Evolutionary conservation across 164 flowering plant genomes (phyloP).

Genomic region (Tinospora cordifolia): DNA sequence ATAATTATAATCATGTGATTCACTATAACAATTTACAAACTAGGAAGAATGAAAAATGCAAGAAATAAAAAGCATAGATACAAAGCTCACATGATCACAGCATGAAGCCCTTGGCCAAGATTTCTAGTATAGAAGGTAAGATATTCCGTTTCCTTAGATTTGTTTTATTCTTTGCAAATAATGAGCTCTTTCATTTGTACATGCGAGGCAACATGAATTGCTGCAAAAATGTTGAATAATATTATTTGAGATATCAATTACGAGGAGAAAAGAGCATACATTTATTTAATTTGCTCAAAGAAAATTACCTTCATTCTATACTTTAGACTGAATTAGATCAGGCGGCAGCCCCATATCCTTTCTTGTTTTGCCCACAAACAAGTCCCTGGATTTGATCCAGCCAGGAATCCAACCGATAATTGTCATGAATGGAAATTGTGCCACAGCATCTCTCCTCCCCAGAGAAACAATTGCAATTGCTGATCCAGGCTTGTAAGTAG

Average conservation of each 20-base stretch:
- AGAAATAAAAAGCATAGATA: neutral
- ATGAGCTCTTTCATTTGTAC: neutral
- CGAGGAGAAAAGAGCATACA: too few species aligned
- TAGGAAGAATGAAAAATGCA: neutral
- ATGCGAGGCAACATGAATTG: neutral
- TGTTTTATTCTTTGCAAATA: neutral
- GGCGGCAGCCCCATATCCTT: constrained; percentile 45
- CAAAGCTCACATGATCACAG: constrained; percentile 4
- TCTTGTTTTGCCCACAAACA: constrained; percentile 74
- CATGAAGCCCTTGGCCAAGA: neutral
- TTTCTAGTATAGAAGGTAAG: too few species aligned
- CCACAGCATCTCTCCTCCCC: constrained; percentile 77
- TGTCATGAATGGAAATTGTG: constrained; percentile 51
- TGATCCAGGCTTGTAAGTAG: constrained; percentile 35
- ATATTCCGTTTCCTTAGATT: too few species aligned
- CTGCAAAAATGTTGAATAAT: neutral
- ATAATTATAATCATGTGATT: neutral
- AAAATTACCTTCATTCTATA: neutral
- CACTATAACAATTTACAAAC: neutral
- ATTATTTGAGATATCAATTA: too few species aligned
- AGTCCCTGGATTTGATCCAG: constrained; percentile 63
- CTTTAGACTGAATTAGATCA: neutral
- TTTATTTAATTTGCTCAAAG: neutral
- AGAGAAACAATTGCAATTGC: constrained; percentile 54
- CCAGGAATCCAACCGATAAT: constrained; percentile 61